Percentiles rank a stretch among this genome's conserved stretches.
phyloP scores from a whole-genome alignment of 495 filamentous ascomycete genomes.

The Podospora pseudoanserina region DNA sequence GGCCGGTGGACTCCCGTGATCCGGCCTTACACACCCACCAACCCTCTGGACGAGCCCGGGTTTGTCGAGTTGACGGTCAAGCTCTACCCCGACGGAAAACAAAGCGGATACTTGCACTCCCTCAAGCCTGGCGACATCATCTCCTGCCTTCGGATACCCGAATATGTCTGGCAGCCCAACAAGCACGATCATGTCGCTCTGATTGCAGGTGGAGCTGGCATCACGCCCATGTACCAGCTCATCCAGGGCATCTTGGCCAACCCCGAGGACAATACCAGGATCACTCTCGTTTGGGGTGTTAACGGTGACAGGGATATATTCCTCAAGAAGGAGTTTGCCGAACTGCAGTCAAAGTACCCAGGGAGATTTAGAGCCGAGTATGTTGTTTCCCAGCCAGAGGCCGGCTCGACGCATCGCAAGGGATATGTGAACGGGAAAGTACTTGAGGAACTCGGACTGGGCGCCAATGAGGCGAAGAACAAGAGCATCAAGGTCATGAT shows the following conservation, averaged over 20 bases:
- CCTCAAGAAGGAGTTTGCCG: conserved; percentile 51
- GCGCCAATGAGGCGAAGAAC: conserved; percentile 31
- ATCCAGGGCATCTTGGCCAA: conserved; percentile 58
- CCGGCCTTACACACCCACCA: conserved; percentile 60
- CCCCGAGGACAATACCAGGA: conserved; percentile 57
- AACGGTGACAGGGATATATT: conserved; percentile 62
- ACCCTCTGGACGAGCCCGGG: conserved; percentile 49
- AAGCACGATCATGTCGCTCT: conserved; percentile 52
- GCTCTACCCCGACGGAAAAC: conserved; percentile 60
- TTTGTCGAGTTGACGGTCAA: conserved; percentile 60
- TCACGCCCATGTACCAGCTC: conserved; percentile 62
- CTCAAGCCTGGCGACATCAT: conserved; percentile 57
- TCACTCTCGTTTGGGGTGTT: conserved; percentile 63
- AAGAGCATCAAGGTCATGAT: conserved; percentile 58
- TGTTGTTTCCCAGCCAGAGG: conserved; percentile 50
- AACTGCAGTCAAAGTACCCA: conserved; percentile 51
- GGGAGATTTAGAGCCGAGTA: conserved; percentile 58
- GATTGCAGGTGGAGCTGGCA: conserved; percentile 61
- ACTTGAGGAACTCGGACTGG: conserved; percentile 46
- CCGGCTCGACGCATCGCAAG: conserved; percentile 42
- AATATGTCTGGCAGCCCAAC: conserved; percentile 54
- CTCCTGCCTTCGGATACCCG: conserved; percentile 44
- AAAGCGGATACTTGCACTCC: conserved; percentile 58
- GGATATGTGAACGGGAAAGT: conserved; percentile 57
- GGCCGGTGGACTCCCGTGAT: conserved; percentile 52